Evolutionary conservation across 2,329 filamentous ascomycete species (phyloP), one percentile per base, ranked within the genome.

Genomic region (Albophoma yamanashiensis): DNA sequence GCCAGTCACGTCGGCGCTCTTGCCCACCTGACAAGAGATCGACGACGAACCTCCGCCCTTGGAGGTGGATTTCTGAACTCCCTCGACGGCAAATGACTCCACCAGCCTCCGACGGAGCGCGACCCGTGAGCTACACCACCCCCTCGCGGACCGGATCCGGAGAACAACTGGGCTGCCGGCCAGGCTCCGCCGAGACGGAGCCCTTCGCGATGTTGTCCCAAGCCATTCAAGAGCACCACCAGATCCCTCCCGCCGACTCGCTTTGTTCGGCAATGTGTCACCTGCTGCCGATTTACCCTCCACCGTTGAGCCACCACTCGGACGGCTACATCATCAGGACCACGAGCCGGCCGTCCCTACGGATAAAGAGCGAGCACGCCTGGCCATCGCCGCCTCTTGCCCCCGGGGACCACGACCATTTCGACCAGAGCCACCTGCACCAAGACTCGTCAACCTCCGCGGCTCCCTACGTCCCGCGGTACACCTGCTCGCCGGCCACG

Each of bases 381-480:
- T 74, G 73, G 69, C 68, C 71, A 42, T 77, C 74, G 34, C 74
- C 76, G 38, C 74, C 73, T 14, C 68, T 69, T 11, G 68, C 68
- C 15, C 68, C 69, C 43, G 71, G 75, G 40, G 75, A 76, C 31
- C 67, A 71, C 56, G 75, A 77, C n/a, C 69, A 69, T 31, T 67
- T 72, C 56, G 75, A 77, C 25, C 69, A 69, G 60, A 42, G 55
- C 40, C 71, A 71, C 58, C 71, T 70, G 52, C 73, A 71, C 64
- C 67, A 70, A 57, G 69, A 67, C 38, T 74, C 73, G 12, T 71
- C 73, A 4, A 66, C 65, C 20, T 66, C 64, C 45, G 66, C 62
- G 4, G 64, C 65, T 58, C 63, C 62, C 58, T 60, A 64, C 55
- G 58, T 63, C 17, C 52, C 65, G 45, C 66, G 62, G 58, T 71